Evolutionary conservation across 768 basidiomycete species (phyloP).

Genomic region (Candolleomyces aberdarensis): DNA sequence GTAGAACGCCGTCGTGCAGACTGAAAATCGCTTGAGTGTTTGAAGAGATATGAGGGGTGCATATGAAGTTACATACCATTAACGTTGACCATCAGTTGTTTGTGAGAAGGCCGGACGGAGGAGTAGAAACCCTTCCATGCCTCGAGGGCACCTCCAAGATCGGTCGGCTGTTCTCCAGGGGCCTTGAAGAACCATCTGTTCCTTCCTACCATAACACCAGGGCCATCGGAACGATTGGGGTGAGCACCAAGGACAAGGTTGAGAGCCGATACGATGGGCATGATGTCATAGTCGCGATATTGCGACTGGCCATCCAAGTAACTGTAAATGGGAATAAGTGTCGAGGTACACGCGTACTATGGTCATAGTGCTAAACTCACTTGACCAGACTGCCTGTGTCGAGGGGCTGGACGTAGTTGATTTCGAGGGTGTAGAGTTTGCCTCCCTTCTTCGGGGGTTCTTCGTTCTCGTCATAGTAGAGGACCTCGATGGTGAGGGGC

Average conservation of each 20-base stretch:
- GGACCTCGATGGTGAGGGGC: slow-evolving; percentile 40
- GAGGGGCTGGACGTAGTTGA: slow-evolving; percentile 42
- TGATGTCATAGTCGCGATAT: slow-evolving; percentile 53
- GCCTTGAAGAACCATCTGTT: slow-evolving; percentile 64
- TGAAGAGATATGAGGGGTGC: background rate
- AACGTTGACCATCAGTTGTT: slow-evolving; percentile 61
- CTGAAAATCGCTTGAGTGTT: slow-evolving; percentile 19
- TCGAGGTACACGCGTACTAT: background rate
- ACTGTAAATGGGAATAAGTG: slow-evolving; percentile 33
- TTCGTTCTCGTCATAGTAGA: slow-evolving; percentile 52
- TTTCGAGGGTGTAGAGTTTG: slow-evolving; percentile 46
- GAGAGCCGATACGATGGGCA: slow-evolving; percentile 58
- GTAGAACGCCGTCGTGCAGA: slow-evolving; percentile 61
- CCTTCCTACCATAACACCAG: slow-evolving; percentile 62
- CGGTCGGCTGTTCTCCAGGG: slow-evolving; percentile 43
- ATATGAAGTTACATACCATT: slow-evolving; percentile 46
- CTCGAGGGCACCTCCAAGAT: slow-evolving; percentile 52
- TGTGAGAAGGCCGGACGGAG: slow-evolving; percentile 54
- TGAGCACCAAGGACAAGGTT: slow-evolving; percentile 62
- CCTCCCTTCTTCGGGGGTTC: slow-evolving; percentile 37
- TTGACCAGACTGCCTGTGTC: slow-evolving; percentile 48
- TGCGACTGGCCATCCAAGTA: slow-evolving; percentile 54
- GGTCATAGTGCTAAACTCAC: slow-evolving; percentile 22
- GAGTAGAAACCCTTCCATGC: slow-evolving; percentile 59
- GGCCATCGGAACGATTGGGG: slow-evolving; percentile 49